phyloP scores from a whole-genome alignment of 176 grass and related monocot genomes.

The Avena sativa region DNA sequence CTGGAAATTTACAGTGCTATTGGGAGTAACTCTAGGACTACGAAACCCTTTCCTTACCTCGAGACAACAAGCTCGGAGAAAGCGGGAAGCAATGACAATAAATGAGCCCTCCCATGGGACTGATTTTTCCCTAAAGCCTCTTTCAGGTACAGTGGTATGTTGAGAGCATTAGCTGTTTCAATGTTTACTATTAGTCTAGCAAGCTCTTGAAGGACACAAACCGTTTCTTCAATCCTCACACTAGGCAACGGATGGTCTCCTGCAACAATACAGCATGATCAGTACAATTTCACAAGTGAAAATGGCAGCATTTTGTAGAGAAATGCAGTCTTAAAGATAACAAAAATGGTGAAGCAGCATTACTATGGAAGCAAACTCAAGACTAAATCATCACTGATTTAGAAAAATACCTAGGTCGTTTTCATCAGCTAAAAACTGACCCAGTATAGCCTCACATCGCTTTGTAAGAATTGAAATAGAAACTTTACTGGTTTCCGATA shows the following conservation, averaged over 20 bases:
- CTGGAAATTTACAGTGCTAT: too few species aligned
- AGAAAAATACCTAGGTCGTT: constrained; percentile 76
- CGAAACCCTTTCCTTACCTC: constrained; percentile 68
- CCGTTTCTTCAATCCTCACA: constrained; percentile 80
- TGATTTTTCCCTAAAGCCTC: constrained; percentile 57
- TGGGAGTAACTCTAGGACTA: neutral
- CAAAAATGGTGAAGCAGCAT: constrained; percentile 18
- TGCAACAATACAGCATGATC: constrained; percentile 55
- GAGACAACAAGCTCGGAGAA: constrained; percentile 94
- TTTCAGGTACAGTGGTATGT: constrained; percentile 70
- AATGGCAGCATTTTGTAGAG: constrained; percentile 22
- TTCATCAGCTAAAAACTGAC: constrained; percentile 92
- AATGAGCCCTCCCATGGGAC: constrained; percentile 64
- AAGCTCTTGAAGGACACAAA: constrained; percentile 93
- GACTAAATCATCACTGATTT: constrained; percentile 31
- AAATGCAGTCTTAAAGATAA: constrained; percentile 12
- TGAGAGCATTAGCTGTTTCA: constrained; percentile 64
- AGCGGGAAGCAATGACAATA: constrained; percentile 86
- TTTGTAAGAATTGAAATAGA: constrained; percentile 83
- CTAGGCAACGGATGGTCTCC: constrained; percentile 80
- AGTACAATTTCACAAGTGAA: constrained; percentile 27
- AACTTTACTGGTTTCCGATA: constrained; percentile 77
- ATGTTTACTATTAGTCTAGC: constrained; percentile 79
- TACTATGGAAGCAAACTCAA: constrained; percentile 33
- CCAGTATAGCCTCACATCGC: constrained; percentile 87